Conservation (phyloP, 208 protist genomes). For the Leishmania major region DNA sequence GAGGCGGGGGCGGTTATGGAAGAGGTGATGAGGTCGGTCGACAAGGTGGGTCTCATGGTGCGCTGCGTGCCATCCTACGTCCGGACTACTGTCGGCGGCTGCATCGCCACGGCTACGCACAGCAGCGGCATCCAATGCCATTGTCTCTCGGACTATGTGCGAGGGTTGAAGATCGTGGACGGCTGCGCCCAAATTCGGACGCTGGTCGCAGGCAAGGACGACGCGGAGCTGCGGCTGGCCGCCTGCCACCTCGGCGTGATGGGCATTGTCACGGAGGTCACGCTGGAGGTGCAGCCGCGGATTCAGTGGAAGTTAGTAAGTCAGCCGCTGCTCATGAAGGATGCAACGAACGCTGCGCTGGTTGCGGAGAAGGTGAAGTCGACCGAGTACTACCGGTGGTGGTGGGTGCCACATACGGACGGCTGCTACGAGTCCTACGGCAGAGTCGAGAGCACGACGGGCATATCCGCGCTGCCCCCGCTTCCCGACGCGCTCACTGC, state of each 20-base stretch:
- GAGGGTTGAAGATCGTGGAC: conserved; percentile 47
- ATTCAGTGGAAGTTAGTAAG: conserved; percentile 53
- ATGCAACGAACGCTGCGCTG: conserved; percentile 34
- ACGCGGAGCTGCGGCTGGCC: conserved; percentile 39
- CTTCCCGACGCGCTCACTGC: too few relatives aligned
- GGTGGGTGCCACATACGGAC: conserved; percentile 84
- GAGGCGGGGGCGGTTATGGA: conserved; percentile 56
- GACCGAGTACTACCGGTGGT: conserved; percentile 73
- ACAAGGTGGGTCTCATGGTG: conserved; percentile 56
- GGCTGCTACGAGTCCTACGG: conserved; percentile 73
- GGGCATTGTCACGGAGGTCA: conserved; percentile 70
- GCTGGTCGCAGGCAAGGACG: conserved; percentile 16
- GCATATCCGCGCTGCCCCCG: background rate
- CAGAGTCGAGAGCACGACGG: conserved; percentile 19
- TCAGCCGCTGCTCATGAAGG: conserved; percentile 41
- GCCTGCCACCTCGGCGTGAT: conserved; percentile 72
- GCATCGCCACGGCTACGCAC: conserved; percentile 67
- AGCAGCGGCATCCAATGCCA: conserved; percentile 55
- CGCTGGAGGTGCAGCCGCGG: conserved; percentile 50
- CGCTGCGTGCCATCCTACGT: conserved; percentile 71
- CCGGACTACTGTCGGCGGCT: conserved; percentile 61
- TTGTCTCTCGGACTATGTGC: conserved; percentile 61
- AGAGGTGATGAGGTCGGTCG: conserved; percentile 51
- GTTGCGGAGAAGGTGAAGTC: conserved; percentile 35
- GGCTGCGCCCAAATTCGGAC: conserved; percentile 40